These are phyloP conservation scores for Bromus sterilis DNA, from an alignment of 176 grass and related monocot species.

Conservation along the genomic window DNA sequence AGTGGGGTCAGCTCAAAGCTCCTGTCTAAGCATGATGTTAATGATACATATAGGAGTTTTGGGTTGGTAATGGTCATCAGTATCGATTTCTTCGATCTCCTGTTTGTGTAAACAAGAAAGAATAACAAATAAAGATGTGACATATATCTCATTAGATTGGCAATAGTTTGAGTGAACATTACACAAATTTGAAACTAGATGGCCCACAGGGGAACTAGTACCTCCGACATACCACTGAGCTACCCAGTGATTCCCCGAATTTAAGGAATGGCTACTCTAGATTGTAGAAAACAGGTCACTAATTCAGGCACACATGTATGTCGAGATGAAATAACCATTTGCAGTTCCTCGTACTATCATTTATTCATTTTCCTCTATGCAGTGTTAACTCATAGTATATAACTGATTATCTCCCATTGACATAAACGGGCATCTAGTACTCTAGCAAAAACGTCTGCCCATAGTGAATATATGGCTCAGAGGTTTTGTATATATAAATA, in stretches of 20 bases:
- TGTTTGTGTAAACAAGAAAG: conserved; percentile 24
- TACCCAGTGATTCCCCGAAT: neutral
- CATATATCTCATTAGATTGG: neutral
- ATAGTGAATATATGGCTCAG: neutral
- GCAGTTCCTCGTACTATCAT: neutral
- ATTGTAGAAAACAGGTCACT: neutral
- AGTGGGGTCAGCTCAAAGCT: conserved; percentile 43
- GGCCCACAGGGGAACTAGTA: neutral
- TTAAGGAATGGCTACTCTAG: neutral
- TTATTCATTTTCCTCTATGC: neutral
- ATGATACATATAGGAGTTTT: conserved; percentile 72
- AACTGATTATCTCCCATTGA: neutral
- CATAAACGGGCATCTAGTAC: neutral
- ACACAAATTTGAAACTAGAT: neutral
- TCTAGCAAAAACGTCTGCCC: neutral
- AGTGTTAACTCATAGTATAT: neutral
- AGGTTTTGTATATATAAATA: neutral
- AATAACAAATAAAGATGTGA: neutral
- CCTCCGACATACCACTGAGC: neutral
- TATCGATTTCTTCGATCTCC: conserved; percentile 98
- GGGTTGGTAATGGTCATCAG: conserved; percentile 84
- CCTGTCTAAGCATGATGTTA: conserved; percentile 60
- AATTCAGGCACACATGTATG: neutral
- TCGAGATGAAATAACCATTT: neutral
- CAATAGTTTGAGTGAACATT: neutral